Evolutionary conservation across 176 grass and related monocot genomes (phyloP).

Genomic region (Lolium rigidum): DNA sequence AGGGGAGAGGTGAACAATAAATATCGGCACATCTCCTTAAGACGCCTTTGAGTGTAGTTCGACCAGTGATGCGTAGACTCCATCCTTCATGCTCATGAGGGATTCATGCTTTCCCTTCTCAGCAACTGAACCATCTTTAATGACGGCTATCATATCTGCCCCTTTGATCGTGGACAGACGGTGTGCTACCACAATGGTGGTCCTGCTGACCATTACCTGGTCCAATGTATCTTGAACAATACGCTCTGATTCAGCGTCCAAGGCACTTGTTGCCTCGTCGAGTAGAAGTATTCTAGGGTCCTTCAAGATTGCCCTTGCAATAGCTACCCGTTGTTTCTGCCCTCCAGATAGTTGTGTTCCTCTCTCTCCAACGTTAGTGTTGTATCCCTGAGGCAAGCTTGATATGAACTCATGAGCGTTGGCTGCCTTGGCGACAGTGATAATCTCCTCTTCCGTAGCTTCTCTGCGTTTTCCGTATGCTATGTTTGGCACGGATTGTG

Average conservation of each 20-base stretch:
- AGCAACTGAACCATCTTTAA: conserved; percentile 52
- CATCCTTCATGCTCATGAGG: conserved; percentile 44
- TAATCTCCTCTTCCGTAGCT: conserved; percentile 54
- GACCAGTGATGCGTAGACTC: conserved; percentile 52
- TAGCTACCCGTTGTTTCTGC: conserved; percentile 63
- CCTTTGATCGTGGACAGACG: conserved; percentile 62
- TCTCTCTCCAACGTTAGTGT: conserved; percentile 55
- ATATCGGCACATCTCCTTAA: background rate
- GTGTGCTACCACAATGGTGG: conserved; percentile 65
- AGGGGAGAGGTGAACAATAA: background rate
- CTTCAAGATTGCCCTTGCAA: conserved; percentile 65
- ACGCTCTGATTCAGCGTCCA: conserved; percentile 65
- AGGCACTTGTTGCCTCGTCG: conserved; percentile 59
- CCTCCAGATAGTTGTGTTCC: conserved; percentile 64
- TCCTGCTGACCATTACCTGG: conserved; percentile 46
- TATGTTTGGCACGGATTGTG: conserved; percentile 67
- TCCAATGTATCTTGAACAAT: conserved; percentile 57
- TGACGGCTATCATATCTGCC: conserved; percentile 48
- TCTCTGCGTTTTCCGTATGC: conserved; percentile 52
- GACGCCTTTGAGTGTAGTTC: conserved; percentile 40
- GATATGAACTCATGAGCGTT: conserved; percentile 63
- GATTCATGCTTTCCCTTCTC: conserved; percentile 57
- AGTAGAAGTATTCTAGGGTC: conserved; percentile 60
- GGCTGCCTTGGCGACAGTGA: conserved; percentile 43
- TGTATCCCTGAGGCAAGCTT: conserved; percentile 54